Percentiles rank a stretch among this genome's conserved stretches.
phyloP scores from a whole-genome alignment of 2,329 filamentous ascomycete species.

The Monosporascus sp. region DNA sequence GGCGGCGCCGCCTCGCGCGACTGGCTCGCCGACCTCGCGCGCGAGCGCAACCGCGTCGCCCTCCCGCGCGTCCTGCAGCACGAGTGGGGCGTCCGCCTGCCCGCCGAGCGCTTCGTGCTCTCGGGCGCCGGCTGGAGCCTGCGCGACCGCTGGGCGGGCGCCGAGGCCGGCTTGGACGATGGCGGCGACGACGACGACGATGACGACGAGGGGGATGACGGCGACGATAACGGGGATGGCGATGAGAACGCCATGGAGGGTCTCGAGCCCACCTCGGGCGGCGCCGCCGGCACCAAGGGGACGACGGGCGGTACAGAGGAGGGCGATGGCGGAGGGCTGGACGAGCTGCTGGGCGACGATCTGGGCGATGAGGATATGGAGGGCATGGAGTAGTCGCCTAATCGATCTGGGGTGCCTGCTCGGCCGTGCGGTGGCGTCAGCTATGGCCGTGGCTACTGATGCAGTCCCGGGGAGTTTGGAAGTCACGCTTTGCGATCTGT shows the following conservation, averaged over 20 bases:
- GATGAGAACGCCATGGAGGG: conserved; percentile 46
- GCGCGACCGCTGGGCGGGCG: conserved; percentile 52
- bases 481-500: too few relatives aligned
- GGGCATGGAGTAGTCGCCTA: conserved; percentile 22
- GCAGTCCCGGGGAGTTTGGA: too few relatives aligned
- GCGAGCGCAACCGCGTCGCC: conserved; percentile 62
- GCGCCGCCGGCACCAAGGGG: too few relatives aligned
- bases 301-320: conserved; percentile 36
- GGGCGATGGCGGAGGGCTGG: conserved; percentile 44
- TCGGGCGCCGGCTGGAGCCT: conserved; percentile 62
- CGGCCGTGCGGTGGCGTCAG: too few relatives aligned
- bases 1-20: conserved; percentile 70
- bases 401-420: too few relatives aligned
- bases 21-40: conserved; percentile 69
- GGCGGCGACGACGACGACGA: conserved; percentile 35
- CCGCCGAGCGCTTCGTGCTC: conserved; percentile 63
- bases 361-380: conserved; percentile 52
- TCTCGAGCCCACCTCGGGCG: conserved; percentile 27
- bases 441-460: too few relatives aligned
- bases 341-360: conserved; percentile 50
- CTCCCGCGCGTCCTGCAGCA: conserved; percentile 58
- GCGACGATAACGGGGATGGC: conserved; percentile 31
- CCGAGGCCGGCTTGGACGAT: conserved; percentile 34
- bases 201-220: conserved; percentile 34
- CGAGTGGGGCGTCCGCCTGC: conserved; percentile 63